Conservation (phyloP, 306 rosid genomes). For the Cucurbita moschata region DNA sequence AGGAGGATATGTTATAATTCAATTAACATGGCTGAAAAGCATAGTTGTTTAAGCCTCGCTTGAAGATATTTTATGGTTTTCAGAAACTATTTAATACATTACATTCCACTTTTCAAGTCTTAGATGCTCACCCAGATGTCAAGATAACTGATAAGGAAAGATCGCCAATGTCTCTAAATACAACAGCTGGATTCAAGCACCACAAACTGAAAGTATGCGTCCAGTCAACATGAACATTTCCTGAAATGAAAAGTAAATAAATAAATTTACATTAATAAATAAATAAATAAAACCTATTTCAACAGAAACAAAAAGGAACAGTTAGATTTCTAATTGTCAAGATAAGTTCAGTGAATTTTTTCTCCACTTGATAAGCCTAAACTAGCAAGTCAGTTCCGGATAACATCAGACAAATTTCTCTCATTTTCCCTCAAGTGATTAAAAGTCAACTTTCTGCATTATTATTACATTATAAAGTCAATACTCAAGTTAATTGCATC, state of each 20-base stretch:
- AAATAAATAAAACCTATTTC: background rate
- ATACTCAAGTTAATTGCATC: background rate
- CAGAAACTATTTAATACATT: background rate
- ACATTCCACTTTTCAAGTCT: background rate
- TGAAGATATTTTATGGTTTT: background rate
- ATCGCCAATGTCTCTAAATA: constrained; percentile 73
- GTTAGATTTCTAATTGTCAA: background rate
- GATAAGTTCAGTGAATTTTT: background rate
- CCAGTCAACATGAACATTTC: constrained; percentile 57
- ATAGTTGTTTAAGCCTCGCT: background rate
- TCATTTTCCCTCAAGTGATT: background rate
- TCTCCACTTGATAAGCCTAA: background rate
- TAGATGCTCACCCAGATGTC: constrained; percentile 67
- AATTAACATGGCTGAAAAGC: background rate
- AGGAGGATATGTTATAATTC: constrained; percentile 2
- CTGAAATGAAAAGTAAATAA: constrained; percentile 23
- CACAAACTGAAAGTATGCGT: constrained; percentile 73
- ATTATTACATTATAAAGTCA: background rate
- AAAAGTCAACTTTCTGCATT: background rate
- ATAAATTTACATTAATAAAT: background rate
- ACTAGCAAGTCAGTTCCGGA: background rate
- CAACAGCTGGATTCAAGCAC: constrained; percentile 96
- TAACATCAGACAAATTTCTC: background rate
- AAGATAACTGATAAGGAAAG: constrained; percentile 79
- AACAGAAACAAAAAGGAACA: background rate